Conservation (phyloP, 345 rosid genomes). For the Durio zibethinus region DNA sequence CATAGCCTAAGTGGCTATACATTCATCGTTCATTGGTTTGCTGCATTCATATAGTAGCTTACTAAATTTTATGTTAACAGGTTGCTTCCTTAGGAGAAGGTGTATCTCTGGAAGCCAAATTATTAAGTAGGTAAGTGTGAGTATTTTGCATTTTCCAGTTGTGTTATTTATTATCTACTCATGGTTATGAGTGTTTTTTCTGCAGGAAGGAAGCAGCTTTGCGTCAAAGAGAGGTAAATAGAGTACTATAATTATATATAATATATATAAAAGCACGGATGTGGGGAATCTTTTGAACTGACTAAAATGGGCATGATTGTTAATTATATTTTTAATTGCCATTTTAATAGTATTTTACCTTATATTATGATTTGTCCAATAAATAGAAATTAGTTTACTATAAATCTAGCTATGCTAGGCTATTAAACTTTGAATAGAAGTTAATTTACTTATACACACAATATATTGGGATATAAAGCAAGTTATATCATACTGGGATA, state of each 20-base stretch:
- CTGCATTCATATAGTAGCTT: constrained; percentile 5
- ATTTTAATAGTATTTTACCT: too few species aligned
- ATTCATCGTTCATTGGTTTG: neutral
- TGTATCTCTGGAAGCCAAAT: constrained; percentile 88
- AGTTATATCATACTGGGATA: too few species aligned
- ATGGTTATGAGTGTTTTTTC: neutral
- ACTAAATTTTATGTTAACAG: constrained; percentile 37
- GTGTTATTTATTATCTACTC: constrained; percentile 16
- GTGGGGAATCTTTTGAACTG: too few species aligned
- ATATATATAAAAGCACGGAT: too few species aligned
- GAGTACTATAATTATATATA: neutral
- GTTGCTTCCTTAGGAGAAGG: constrained; percentile 98
- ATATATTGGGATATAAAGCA: too few species aligned
- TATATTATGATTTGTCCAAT: too few species aligned
- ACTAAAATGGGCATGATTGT: too few species aligned
- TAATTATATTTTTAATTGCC: too few species aligned
- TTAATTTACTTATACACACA: too few species aligned
- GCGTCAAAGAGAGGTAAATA: constrained; percentile 24
- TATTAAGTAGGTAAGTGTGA: constrained; percentile 67
- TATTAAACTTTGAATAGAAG: too few species aligned
- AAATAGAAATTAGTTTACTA: too few species aligned
- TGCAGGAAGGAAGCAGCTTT: constrained; percentile 26
- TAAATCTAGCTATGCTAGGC: too few species aligned
- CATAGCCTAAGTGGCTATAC: neutral
- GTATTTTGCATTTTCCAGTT: constrained; percentile 20